phyloP scores from a whole-genome alignment of 495 filamentous ascomycete genomes.

The Penicillium herquei region DNA sequence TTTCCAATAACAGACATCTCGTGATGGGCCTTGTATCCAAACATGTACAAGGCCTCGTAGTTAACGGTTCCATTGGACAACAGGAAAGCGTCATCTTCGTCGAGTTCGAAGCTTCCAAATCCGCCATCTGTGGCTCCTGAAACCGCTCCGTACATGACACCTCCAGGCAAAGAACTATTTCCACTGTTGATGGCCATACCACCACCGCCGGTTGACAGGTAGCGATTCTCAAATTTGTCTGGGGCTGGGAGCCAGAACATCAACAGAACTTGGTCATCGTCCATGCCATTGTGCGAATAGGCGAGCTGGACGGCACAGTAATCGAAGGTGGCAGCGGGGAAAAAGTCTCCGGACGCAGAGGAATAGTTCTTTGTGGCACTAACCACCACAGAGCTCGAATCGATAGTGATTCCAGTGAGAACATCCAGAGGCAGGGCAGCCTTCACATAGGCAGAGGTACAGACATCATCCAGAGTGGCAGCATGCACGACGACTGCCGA shows the following conservation, averaged over 20 bases:
- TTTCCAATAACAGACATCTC: slow-evolving; percentile 29
- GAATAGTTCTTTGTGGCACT: not conserved
- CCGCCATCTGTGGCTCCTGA: slow-evolving; percentile 47
- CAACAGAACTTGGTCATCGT: slow-evolving; percentile 27
- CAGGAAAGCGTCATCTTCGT: slow-evolving; percentile 31
- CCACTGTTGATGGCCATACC: slow-evolving; percentile 45
- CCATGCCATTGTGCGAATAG: slow-evolving; percentile 40
- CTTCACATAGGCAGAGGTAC: not conserved
- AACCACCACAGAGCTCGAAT: not conserved
- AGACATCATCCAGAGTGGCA: not conserved
- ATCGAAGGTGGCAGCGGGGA: slow-evolving; percentile 14
- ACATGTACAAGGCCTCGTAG: slow-evolving; percentile 34
- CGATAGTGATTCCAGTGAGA: not conserved
- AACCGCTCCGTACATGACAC: slow-evolving; percentile 38
- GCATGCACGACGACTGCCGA: not conserved
- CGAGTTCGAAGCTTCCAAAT: slow-evolving; percentile 39
- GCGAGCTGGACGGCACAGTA: slow-evolving; percentile 46
- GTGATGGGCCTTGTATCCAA: slow-evolving; percentile 34
- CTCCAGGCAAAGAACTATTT: slow-evolving; percentile 25
- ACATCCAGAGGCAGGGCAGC: not conserved
- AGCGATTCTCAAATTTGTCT: slow-evolving; percentile 38
- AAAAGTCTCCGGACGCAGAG: slow-evolving; percentile 10
- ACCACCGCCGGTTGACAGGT: slow-evolving; percentile 41
- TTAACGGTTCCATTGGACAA: slow-evolving; percentile 42
- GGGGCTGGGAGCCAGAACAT: slow-evolving; percentile 40